Conservation (phyloP, 208 protist species). For the Crithidia bombi region DNA sequence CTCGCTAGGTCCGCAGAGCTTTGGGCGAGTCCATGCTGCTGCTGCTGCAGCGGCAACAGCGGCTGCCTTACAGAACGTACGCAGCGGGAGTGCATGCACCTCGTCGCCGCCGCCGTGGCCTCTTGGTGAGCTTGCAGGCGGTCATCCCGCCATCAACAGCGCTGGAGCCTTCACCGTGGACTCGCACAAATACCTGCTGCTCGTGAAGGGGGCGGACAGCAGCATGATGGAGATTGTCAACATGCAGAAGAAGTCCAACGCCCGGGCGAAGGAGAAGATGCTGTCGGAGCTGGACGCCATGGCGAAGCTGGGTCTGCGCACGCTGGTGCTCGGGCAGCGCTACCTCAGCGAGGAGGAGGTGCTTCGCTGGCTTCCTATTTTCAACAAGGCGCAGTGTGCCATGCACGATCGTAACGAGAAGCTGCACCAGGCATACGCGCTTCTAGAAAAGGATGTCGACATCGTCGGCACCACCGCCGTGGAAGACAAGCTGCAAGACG, state of each 20-base stretch:
- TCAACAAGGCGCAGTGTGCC: constrained; percentile 62
- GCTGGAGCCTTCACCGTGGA: not conserved
- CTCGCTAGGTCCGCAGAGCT: too few species aligned
- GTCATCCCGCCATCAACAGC: not conserved
- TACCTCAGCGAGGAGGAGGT: constrained; percentile 62
- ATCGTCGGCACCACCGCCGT: constrained; percentile 94
- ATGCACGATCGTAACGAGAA: constrained; percentile 62
- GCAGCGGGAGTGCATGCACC: not conserved
- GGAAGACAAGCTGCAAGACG: constrained; percentile 96
- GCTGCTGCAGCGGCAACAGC: not conserved
- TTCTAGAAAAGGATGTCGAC: constrained; percentile 84
- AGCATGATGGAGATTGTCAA: constrained; percentile 81
- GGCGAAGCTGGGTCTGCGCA: constrained; percentile 69
- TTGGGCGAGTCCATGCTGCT: too few species aligned
- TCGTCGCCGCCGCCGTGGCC: not conserved
- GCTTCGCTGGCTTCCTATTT: constrained; percentile 59
- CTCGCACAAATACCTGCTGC: constrained; percentile 51
- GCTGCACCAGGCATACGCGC: constrained; percentile 66
- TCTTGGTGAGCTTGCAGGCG: too few species aligned
- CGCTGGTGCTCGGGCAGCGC: constrained; percentile 73
- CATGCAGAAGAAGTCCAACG: constrained; percentile 45
- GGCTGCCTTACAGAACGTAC: not conserved
- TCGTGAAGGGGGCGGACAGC: constrained; percentile 88
- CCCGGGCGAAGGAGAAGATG: constrained; percentile 34
- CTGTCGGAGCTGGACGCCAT: constrained; percentile 54